Evolutionary conservation across 164 flowering plant species (phyloP).

Genomic region (Buxus sempervirens): DNA sequence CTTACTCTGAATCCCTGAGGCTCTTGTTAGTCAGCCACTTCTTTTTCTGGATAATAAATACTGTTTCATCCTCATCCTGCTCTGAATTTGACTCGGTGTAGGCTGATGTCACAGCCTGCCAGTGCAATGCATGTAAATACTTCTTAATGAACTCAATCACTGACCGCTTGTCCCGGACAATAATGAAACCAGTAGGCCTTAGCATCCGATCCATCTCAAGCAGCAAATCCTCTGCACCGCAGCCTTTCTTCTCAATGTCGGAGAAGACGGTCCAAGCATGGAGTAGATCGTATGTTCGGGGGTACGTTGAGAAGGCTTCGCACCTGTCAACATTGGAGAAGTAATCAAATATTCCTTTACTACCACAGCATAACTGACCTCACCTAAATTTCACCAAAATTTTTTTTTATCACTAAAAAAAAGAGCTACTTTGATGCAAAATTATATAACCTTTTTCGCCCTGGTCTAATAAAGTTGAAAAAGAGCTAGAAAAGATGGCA

Average conservation of each 20-base stretch:
- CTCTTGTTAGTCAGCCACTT: conserved; percentile 56
- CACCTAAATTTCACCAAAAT: neutral
- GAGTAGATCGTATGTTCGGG: conserved; percentile 79
- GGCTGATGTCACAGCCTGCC: conserved; percentile 57
- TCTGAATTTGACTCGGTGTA: conserved; percentile 37
- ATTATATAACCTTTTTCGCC: no score
- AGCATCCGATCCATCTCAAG: conserved; percentile 80
- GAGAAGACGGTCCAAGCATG: conserved; percentile 80
- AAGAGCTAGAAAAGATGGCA: neutral
- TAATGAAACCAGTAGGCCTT: conserved; percentile 76
- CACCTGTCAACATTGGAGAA: conserved; percentile 47
- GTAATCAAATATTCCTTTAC: neutral
- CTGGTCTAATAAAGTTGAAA: neutral
- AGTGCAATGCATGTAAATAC: conserved; percentile 59
- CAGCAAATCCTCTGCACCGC: conserved; percentile 69
- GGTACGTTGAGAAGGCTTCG: conserved; percentile 83
- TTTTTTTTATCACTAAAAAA: neutral
- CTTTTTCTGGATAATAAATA: conserved; percentile 65
- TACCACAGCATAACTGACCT: neutral
- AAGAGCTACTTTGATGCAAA: no score
- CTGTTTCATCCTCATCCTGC: conserved; percentile 47
- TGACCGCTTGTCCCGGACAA: conserved; percentile 52
- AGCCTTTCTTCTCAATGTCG: conserved; percentile 66
- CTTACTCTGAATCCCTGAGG: conserved; percentile 44
- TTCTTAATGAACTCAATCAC: conserved; percentile 68